These are phyloP conservation scores for Salvia miltiorrhiza DNA, from an alignment of 257 asterid species.

Conservation along the genomic window DNA sequence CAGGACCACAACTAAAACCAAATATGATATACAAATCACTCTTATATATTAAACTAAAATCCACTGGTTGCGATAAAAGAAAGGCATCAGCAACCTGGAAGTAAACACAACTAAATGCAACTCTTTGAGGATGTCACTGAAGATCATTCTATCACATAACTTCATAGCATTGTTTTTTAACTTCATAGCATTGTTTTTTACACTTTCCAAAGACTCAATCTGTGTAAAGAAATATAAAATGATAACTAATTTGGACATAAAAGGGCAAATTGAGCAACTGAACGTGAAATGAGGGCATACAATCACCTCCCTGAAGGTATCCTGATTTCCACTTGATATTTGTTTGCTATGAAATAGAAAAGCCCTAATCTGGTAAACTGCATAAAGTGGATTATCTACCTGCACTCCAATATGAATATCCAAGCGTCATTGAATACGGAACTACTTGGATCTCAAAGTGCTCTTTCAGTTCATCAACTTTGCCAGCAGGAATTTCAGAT, in stretches of 20 bases:
- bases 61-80: not conserved
- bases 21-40: not conserved
- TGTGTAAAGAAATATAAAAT: not conserved
- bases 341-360: not conserved
- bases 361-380: not conserved
- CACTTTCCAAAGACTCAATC: not conserved
- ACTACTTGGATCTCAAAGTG: constrained; percentile 69
- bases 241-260: not conserved
- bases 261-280: not conserved
- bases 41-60: not conserved
- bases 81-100: not conserved
- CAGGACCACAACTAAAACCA: not conserved
- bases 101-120: not conserved
- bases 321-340: not conserved
- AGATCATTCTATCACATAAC: not conserved
- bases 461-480: constrained; percentile 66
- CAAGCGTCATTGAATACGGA: constrained; percentile 73
- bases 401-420: constrained; percentile 88
- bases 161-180: not conserved
- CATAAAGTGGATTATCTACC: constrained; percentile 36
- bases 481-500: constrained; percentile 63
- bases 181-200: no score
- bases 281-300: not conserved
- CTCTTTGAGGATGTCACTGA: not conserved
- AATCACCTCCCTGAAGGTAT: not conserved